Evolutionary conservation across 1,284 basidiomycete genomes (phyloP).

Genomic region (Fomitopsis palustris): DNA sequence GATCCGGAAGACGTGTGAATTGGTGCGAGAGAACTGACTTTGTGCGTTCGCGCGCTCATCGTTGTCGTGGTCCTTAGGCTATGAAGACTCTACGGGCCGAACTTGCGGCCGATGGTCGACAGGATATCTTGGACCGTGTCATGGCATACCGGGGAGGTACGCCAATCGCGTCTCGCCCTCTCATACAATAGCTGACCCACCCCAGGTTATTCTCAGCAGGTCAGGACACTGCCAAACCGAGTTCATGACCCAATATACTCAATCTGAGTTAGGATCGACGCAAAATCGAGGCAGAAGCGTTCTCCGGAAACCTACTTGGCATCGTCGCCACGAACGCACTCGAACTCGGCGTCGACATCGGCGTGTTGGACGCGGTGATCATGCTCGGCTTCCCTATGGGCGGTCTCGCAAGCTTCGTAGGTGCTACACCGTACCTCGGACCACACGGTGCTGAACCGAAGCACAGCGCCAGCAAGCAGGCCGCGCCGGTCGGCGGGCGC

Average conservation of each 20-base stretch:
- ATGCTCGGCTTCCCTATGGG: conserved; percentile 86
- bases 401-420: conserved; percentile 68
- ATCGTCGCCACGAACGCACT: conserved; percentile 91
- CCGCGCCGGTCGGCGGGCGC: conserved; percentile 79
- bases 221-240: conserved; percentile 15
- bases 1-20: conserved; percentile 81
- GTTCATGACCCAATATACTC: background rate
- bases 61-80: conserved; percentile 38
- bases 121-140: conserved; percentile 75
- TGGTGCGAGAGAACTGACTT: conserved; percentile 39
- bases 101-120: conserved; percentile 70
- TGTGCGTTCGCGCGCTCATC: background rate
- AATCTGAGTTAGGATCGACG: conserved; percentile 63
- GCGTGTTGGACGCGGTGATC: conserved; percentile 83
- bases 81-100: conserved; percentile 80
- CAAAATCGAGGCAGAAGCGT: conserved; percentile 83
- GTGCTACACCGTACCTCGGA: conserved; percentile 21
- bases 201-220: conserved; percentile 56
- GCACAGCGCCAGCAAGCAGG: conserved; percentile 83
- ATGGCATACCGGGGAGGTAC: conserved; percentile 84
- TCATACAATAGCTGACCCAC: background rate
- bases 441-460: background rate
- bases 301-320: conserved; percentile 77
- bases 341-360: conserved; percentile 91
- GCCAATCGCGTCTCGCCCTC: conserved; percentile 4